Evolutionary conservation across 176 grass and related monocot species (phyloP).

Genomic region (Microstegium vimineum): DNA sequence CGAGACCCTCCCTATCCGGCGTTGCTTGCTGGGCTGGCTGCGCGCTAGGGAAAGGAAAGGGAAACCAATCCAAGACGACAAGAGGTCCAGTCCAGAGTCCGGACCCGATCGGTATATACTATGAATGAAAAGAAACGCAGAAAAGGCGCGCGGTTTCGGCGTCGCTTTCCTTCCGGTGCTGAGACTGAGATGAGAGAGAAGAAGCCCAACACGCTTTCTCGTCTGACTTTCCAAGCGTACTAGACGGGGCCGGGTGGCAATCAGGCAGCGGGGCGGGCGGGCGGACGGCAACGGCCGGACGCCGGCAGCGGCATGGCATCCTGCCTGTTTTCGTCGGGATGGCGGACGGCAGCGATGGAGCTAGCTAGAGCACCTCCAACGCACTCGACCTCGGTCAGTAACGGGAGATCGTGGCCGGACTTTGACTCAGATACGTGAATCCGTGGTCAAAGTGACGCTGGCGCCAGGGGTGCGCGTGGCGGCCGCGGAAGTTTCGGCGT

Average conservation of each 20-base stretch:
- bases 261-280: no score
- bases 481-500: neutral
- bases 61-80: neutral
- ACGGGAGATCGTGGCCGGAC: neutral
- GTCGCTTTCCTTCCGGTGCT: constrained; percentile 17
- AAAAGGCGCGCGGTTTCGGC: neutral
- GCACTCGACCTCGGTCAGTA: neutral
- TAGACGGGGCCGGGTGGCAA: neutral
- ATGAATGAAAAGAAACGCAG: neutral
- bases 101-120: neutral
- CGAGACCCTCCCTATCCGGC: neutral
- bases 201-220: constrained; percentile 28
- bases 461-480: neutral
- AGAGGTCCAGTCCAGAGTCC: neutral
- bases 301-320: no score
- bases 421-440: constrained; percentile 4
- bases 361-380: no score
- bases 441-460: neutral
- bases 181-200: no score
- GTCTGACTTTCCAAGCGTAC: neutral
- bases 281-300: neutral
- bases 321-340: neutral
- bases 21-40: no score
- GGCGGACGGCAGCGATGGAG: no score
- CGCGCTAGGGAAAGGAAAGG: no score